Evolutionary conservation across 169 alveolate species (phyloP).

Genomic region (Babesia divergens): DNA sequence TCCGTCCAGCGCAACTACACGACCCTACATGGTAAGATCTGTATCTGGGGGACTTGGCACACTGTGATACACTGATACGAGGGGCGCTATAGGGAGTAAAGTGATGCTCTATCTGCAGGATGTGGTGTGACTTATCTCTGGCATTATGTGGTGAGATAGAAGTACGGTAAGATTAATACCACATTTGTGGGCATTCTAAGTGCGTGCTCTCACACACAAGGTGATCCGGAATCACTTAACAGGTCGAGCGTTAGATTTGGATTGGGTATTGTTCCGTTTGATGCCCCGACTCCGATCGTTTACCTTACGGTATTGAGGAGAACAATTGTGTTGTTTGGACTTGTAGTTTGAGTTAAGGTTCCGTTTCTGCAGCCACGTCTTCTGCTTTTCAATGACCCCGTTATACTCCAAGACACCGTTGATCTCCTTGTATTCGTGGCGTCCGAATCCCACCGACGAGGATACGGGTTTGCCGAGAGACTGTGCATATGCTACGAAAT

Average conservation of each 20-base stretch:
- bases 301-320: not conserved
- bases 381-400: constrained; percentile 64
- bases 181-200: too few species aligned
- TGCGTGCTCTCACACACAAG: too few species aligned
- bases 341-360: not conserved
- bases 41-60: too few species aligned
- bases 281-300: constrained; percentile 20
- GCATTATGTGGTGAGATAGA: too few species aligned
- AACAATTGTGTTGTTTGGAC: too few species aligned
- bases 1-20: too few species aligned
- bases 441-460: constrained; percentile 64
- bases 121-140: too few species aligned
- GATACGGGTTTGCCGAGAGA: constrained; percentile 61
- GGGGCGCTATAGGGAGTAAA: too few species aligned
- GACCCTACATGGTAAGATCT: too few species aligned
- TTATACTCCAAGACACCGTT: constrained; percentile 68
- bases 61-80: too few species aligned
- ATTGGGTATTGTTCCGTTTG: not conserved
- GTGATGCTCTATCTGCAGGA: too few species aligned
- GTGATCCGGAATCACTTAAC: not conserved
- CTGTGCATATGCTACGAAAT: constrained; percentile 66
- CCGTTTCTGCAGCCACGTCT: constrained; percentile 37
- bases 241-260: not conserved
- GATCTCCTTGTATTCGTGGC: constrained; percentile 73
- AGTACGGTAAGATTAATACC: too few species aligned